Percentiles rank a stretch among this genome's conserved stretches.
Evolutionary conservation across 495 filamentous ascomycete genomes (phyloP).

Genomic region (Amorphotheca resinae): DNA sequence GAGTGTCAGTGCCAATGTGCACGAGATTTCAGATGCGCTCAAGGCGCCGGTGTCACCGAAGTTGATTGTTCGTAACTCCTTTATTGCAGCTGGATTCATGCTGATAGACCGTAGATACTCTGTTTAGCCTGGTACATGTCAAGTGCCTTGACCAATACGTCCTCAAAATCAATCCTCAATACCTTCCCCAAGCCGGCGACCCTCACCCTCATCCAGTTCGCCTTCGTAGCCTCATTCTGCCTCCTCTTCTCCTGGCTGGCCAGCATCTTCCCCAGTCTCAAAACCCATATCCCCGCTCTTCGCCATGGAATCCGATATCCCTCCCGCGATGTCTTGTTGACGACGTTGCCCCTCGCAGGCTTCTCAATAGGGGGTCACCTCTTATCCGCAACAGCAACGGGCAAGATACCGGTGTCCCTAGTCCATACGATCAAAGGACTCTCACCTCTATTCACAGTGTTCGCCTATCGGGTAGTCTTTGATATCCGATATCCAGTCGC

Average conservation of each 20-base stretch:
- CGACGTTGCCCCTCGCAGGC: conserved; percentile 75
- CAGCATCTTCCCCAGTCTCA: conserved; percentile 51
- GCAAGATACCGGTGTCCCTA: conserved; percentile 87
- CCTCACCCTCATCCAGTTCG: conserved; percentile 90
- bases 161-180: conserved; percentile 93
- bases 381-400: conserved; percentile 80
- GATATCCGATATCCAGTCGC: conserved; percentile 73
- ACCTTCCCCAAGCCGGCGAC: conserved; percentile 87
- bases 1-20: conserved; percentile 83
- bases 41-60: conserved; percentile 80
- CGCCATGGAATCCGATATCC: conserved; percentile 73
- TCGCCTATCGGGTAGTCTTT: conserved; percentile 84
- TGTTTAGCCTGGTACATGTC: conserved; percentile 88
- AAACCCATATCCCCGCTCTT: conserved; percentile 59
- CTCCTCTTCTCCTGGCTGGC: conserved; percentile 64
- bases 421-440: conserved; percentile 99
- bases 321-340: conserved; percentile 68
- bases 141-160: conserved; percentile 91
- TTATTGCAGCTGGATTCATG: conserved; percentile 3
- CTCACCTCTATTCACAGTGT: conserved; percentile 87
- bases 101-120: conserved; percentile 41
- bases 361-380: conserved; percentile 95
- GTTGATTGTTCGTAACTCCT: conserved; percentile 55
- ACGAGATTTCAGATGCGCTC: conserved; percentile 84
- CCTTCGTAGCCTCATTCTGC: conserved; percentile 83